Conservation (phyloP, 108 stramenopile species). For the Pseudonitzschia pungens region DNA sequence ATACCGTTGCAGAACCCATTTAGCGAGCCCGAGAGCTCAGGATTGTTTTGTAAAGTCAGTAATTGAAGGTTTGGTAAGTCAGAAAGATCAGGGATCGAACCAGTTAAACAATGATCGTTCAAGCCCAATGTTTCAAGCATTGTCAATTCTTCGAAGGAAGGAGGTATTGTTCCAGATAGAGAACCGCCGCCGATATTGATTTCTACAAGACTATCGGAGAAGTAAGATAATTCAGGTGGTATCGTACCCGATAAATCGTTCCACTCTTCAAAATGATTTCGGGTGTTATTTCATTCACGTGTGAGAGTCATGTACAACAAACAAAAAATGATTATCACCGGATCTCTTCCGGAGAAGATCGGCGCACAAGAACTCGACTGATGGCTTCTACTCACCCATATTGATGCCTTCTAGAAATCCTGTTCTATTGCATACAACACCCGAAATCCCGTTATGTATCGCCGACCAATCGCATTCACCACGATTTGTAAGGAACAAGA, state of each 20-base stretch:
- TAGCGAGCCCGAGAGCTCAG: not conserved
- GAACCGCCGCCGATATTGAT: not conserved
- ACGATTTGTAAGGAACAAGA: not conserved
- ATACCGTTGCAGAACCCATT: not conserved
- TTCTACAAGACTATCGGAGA: not conserved
- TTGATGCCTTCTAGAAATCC: not conserved
- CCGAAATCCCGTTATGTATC: not conserved
- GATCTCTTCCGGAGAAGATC: not conserved
- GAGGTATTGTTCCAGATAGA: conserved; percentile 22
- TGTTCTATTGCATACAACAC: not conserved
- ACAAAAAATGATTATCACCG: not conserved
- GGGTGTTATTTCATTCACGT: not conserved
- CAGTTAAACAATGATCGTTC: conserved; percentile 47
- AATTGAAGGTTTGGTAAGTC: not conserved
- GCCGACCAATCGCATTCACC: conserved; percentile 6
- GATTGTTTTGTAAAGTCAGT: not conserved
- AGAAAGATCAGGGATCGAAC: conserved; percentile 35
- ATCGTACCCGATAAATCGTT: conserved; percentile 6
- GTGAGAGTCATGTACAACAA: not conserved
- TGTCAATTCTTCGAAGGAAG: conserved; percentile 38
- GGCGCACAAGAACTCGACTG: not conserved
- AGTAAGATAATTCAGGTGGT: not conserved
- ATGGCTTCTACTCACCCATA: not conserved
- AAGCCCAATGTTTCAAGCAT: conserved; percentile 37
- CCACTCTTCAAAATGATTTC: not conserved